A percentile compares a stretch with the other conserved stretches of the same genome.
Evolutionary conservation across 176 grass and related monocot species (phyloP).

Genomic region (Juncus effusus): DNA sequence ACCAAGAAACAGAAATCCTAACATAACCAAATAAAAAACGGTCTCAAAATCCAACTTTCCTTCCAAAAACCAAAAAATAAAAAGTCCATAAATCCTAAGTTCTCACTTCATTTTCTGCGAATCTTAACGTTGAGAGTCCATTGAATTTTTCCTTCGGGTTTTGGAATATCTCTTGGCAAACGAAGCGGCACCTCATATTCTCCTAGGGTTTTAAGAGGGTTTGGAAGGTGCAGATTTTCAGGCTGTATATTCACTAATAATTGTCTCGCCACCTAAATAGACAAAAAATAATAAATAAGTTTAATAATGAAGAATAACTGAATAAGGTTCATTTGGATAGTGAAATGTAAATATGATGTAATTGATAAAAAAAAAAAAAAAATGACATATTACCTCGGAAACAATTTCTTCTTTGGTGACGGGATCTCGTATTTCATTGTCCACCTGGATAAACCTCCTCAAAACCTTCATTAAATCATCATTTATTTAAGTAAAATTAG

Average conservation of each 20-base stretch:
- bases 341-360: too few relatives aligned
- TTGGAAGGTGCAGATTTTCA: constrained; percentile 69
- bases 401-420: constrained; percentile 87
- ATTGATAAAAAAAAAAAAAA: background rate
- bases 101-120: constrained; percentile 52
- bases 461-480: constrained; percentile 44
- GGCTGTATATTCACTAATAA: constrained; percentile 68
- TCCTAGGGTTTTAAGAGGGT: constrained; percentile 52
- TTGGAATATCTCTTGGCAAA: constrained; percentile 70
- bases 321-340: background rate
- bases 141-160: constrained; percentile 74
- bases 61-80: background rate
- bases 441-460: constrained; percentile 58
- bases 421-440: constrained; percentile 54
- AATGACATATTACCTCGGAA: constrained; percentile 43
- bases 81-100: background rate
- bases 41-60: background rate
- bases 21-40: too few relatives aligned
- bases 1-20: too few relatives aligned
- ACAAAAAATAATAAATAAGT: constrained; percentile 5
- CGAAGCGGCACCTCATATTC: constrained; percentile 84
- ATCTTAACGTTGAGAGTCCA: constrained; percentile 87
- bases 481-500: constrained; percentile 12
- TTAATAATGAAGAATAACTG: too few relatives aligned
- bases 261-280: constrained; percentile 66